Percentiles rank a stretch among this genome's conserved stretches.
phyloP scores from a whole-genome alignment of 2,329 filamentous ascomycete species.

The Arthrobotrys pseudoclavata region DNA sequence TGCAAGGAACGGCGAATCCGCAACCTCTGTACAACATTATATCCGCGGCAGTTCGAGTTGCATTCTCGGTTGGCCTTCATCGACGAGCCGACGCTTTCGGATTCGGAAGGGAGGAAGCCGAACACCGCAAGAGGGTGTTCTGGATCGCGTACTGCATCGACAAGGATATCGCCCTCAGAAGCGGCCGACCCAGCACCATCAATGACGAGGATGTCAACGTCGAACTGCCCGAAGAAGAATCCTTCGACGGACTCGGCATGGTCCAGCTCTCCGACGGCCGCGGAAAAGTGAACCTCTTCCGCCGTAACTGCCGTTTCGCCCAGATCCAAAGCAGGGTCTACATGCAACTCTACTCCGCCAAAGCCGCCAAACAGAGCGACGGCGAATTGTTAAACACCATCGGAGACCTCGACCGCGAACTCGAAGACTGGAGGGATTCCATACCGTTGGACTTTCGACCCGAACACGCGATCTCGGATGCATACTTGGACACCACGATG shows the following conservation, averaged over 20 bases:
- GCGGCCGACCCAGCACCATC: constrained; percentile 79
- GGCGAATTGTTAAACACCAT: constrained; percentile 96
- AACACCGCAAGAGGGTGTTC: constrained; percentile 85
- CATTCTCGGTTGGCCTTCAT: constrained; percentile 94
- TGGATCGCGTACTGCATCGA: constrained; percentile 83
- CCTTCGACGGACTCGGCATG: constrained; percentile 91
- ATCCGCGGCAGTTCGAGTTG: constrained; percentile 87
- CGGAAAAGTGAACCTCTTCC: constrained; percentile 94
- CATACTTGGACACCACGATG: constrained; percentile 75
- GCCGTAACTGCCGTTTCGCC: constrained; percentile 90
- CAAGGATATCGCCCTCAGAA: constrained; percentile 79
- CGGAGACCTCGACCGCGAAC: constrained; percentile 87
- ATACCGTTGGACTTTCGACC: constrained; percentile 98
- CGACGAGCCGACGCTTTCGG: constrained; percentile 94
- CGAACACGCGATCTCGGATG: constrained; percentile 87
- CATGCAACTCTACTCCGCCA: constrained; percentile 90
- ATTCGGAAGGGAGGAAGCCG: constrained; percentile 90
- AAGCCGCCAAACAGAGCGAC: constrained; percentile 89
- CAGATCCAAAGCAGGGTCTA: constrained; percentile 95
- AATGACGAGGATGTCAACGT: constrained; percentile 94
- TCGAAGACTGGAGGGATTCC: constrained; percentile 96
- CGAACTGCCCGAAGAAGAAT: constrained; percentile 90
- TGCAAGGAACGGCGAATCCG: constrained; percentile 96
- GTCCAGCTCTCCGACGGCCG: constrained; percentile 90
- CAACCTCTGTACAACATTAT: constrained; percentile 94